Evolutionary conservation across 2,329 filamentous ascomycete genomes (phyloP), one percentile per base, ranked within the genome.

Genomic region (Aspergillus transmontanensis): DNA sequence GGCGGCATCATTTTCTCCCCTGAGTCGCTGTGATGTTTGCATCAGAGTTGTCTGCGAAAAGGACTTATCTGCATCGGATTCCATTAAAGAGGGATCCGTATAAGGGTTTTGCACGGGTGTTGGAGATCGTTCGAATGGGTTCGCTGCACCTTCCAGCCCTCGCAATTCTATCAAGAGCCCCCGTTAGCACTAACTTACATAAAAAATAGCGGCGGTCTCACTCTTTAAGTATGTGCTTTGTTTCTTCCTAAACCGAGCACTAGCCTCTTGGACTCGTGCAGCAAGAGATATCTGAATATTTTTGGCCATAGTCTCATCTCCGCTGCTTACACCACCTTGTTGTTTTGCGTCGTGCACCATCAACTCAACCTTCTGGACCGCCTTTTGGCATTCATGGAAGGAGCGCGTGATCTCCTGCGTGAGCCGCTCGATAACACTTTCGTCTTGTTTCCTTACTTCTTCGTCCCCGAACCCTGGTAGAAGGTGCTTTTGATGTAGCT

Each of bases 401-500:
- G 87, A 87, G 64, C 88, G 87, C 1, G 95, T 99, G 73, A 99
- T 95, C 65, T 91, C 87, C 78, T 96, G 92, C 0, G 95, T 99
- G 72, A 98, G 83, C 66, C 85, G 84, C 81, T 99, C 95, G 72
- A 99, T 99, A 75, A 96, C 90, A 57, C 87, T 82, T 81, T 98
- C 95, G 77, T 99, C 95, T 64, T 87, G 86, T 76, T 85, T 89
- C 80, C 97, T 95, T 48, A 93, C 87, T 60, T 93, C 92, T 71
- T 98, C 94, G 72, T 99, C 95, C 74, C 98, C 93, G 80, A 99
- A 99, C 32, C 94, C 94, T 0, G 95, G 95, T 16, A 99, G 85
- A 50, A 99, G 91, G 79, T 99, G 95, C 77, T 98, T 98, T 80
- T 97, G 93, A 78, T 99, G 95, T 65, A 99, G 83, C 74, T 94